A percentile compares a stretch with the other conserved stretches of the same genome.
phyloP scores from a whole-genome alignment of 805 yeast species.

The Yamadazyma nakazawae region DNA sequence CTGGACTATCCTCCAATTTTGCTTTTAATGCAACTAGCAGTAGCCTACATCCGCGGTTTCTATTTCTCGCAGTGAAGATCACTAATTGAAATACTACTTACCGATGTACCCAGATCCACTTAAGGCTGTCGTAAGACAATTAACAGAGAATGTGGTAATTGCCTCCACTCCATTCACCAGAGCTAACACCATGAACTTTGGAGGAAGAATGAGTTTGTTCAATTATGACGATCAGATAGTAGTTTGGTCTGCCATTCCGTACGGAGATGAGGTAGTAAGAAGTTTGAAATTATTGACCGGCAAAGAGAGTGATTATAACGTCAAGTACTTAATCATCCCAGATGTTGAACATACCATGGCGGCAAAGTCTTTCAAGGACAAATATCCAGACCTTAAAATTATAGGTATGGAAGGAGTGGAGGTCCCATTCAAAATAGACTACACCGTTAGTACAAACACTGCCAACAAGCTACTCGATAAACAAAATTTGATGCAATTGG shows the following conservation, averaged over 20 bases:
- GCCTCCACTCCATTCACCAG: constrained; percentile 35
- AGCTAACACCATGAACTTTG: constrained; percentile 30
- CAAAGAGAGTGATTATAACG: constrained; percentile 31
- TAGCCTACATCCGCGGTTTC: too few species aligned
- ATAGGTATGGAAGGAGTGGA: constrained; percentile 48
- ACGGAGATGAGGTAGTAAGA: constrained; percentile 42
- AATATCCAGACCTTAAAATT: constrained; percentile 48
- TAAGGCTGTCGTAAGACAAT: constrained; percentile 26
- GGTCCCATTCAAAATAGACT: constrained; percentile 37
- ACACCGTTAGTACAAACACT: constrained; percentile 28
- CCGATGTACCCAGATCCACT: constrained; percentile 33
- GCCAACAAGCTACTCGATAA: constrained; percentile 33
- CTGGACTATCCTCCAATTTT: too few species aligned
- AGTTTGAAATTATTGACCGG: constrained; percentile 34
- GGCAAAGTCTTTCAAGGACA: constrained; percentile 47
- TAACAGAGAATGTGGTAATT: constrained; percentile 33
- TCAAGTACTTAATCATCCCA: constrained; percentile 56
- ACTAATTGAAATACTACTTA: background rate
- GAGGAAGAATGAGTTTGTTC: constrained; percentile 42
- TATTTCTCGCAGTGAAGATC: background rate
- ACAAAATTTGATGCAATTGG: constrained; percentile 22
- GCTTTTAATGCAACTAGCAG: too few species aligned
- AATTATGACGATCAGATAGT: constrained; percentile 29
- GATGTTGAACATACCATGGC: constrained; percentile 67
- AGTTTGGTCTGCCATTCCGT: constrained; percentile 61